Evolutionary conservation across 164 flowering plant genomes (phyloP).

Genomic region (Protea cynaroides): DNA sequence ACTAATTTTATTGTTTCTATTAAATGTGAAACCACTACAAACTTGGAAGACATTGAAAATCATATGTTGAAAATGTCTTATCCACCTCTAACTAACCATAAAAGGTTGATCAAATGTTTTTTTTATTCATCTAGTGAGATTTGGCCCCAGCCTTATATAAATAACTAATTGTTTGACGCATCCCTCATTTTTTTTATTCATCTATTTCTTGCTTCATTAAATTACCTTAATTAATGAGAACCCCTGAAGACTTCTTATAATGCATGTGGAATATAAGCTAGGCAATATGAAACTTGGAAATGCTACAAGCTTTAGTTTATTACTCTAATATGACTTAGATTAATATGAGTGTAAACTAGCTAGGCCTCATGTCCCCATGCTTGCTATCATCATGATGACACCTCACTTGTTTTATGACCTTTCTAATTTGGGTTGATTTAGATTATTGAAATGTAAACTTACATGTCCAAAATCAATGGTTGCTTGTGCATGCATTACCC

Average conservation of each 20-base stretch:
- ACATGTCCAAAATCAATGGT: no score
- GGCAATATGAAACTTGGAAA: neutral
- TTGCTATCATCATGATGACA: no score
- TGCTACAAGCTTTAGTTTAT: neutral
- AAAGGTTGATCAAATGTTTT: slow-evolving; percentile 21
- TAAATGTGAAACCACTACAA: neutral
- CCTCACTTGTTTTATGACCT: no score
- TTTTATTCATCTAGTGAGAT: slow-evolving; percentile 24
- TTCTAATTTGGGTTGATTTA: no score
- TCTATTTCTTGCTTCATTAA: neutral
- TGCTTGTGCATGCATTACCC: no score
- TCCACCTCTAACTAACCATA: slow-evolving; percentile 10
- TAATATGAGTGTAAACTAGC: no score
- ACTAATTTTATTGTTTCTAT: no score
- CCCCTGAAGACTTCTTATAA: neutral
- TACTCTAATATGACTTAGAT: no score
- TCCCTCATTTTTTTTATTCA: no score
- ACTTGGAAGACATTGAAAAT: neutral
- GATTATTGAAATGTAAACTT: no score
- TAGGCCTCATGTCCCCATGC: no score
- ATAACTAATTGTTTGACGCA: neutral
- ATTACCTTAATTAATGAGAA: neutral
- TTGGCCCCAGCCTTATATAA: neutral
- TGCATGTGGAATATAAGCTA: neutral
- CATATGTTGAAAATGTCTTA: slow-evolving; percentile 1